A percentile compares a stretch with the other conserved stretches of the same genome.
phyloP scores from a whole-genome alignment of 2,329 filamentous ascomycete genomes.

The Calonectria montana region DNA sequence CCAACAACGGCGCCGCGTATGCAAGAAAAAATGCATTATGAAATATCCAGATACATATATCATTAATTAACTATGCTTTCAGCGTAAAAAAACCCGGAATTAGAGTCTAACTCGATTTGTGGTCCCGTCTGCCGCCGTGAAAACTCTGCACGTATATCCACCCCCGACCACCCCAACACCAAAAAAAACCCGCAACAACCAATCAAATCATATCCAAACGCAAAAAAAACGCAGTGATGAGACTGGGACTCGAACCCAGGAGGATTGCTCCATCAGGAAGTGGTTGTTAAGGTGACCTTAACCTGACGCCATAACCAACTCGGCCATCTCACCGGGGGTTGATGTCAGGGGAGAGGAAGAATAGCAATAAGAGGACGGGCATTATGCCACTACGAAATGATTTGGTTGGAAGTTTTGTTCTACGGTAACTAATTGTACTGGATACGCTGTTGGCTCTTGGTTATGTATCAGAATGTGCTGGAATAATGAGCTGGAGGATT shows the following conservation, averaged over 20 bases:
- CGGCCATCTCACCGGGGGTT: not conserved
- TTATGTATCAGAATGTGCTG: too few relatives aligned
- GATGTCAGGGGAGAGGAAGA: not conserved
- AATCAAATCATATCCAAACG: not conserved
- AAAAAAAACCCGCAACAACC: not conserved
- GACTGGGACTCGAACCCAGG: slow-evolving; percentile 9
- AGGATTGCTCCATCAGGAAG: slow-evolving; percentile 8
- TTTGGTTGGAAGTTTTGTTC: too few relatives aligned
- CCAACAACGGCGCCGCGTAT: too few relatives aligned
- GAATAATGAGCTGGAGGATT: too few relatives aligned
- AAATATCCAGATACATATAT: too few relatives aligned
- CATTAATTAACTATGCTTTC: too few relatives aligned
- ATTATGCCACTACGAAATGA: not conserved
- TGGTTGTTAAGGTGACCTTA: slow-evolving; percentile 9
- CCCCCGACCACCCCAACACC: not conserved
- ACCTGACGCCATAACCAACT: slow-evolving; percentile 10
- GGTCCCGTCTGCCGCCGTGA: not conserved
- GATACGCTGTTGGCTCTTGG: too few relatives aligned
- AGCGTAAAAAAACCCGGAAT: too few relatives aligned
- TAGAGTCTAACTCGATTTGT: not conserved
- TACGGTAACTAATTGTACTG: too few relatives aligned
- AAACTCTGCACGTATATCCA: not conserved
- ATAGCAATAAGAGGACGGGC: not conserved
- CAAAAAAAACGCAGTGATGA: not conserved
- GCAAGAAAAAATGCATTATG: too few relatives aligned